Percentiles rank a stretch among this genome's conserved stretches.
Evolutionary conservation across 169 alveolate species (phyloP).

Genomic region (Hepatocystis sp.): DNA sequence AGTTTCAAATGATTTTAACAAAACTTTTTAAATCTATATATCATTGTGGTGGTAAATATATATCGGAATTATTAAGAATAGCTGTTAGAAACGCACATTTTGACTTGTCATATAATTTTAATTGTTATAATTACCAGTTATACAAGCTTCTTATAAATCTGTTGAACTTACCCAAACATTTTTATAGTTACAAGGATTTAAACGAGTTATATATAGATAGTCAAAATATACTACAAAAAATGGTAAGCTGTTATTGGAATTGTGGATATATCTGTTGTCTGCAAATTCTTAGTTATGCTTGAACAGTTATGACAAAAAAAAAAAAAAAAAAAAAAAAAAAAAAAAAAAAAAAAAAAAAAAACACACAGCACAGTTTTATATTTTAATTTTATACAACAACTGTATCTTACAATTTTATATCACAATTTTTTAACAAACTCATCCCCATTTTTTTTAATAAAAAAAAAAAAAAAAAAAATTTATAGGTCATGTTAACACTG

Average conservation of each 20-base stretch:
- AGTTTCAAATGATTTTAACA: slow-evolving; percentile 35
- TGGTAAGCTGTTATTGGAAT: too few species aligned
- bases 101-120: slow-evolving; percentile 62
- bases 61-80: slow-evolving; percentile 50
- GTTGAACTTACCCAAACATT: slow-evolving; percentile 12
- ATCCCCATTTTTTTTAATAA: too few species aligned
- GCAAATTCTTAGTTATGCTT: too few species aligned
- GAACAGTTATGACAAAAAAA: too few species aligned
- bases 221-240: slow-evolving; percentile 16
- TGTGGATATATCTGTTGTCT: too few species aligned
- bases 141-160: slow-evolving; percentile 43
- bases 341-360: too few species aligned
- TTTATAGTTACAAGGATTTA: slow-evolving; percentile 38
- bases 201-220: slow-evolving; percentile 40
- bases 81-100: slow-evolving; percentile 46
- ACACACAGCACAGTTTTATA: too few species aligned
- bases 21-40: slow-evolving; percentile 52
- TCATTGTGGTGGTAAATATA: slow-evolving; percentile 75
- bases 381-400: too few species aligned
- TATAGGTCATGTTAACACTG: slow-evolving; percentile 26
- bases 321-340: too few species aligned
- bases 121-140: slow-evolving; percentile 59
- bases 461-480: neutral
- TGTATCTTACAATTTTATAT: too few species aligned
- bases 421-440: too few species aligned